These are phyloP conservation scores for Pleurotus djamor DNA, from an alignment of 768 basidiomycete genomes.

Conservation along the genomic window DNA sequence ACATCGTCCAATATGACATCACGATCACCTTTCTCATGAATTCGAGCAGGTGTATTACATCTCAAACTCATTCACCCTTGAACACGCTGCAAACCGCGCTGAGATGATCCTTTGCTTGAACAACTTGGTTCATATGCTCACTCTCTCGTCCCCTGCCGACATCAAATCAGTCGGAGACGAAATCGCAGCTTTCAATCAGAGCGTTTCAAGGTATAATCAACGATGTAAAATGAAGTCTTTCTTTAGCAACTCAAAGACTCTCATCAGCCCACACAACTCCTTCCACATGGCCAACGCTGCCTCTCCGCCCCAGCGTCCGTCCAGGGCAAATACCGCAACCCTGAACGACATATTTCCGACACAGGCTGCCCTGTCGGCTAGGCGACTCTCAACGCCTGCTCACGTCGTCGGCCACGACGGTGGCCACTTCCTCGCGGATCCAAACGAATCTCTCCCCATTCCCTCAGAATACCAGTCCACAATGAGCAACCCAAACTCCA, in stretches of 20 bases:
- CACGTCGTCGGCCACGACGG: constrained; percentile 26
- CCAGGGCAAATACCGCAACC: constrained; percentile 81
- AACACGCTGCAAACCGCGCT: too few species aligned
- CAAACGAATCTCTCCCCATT: constrained; percentile 35
- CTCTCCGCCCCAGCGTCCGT: constrained; percentile 74
- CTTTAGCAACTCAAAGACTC: constrained; percentile 15
- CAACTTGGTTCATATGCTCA: too few species aligned
- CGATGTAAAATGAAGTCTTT: too few species aligned
- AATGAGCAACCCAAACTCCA: constrained; percentile 16
- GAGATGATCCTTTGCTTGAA: too few species aligned
- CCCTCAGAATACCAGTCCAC: constrained; percentile 25
- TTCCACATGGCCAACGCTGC: constrained; percentile 34
- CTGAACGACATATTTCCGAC: constrained; percentile 70
- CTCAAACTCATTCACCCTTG: too few species aligned
- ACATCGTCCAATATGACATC: too few species aligned
- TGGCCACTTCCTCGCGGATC: constrained; percentile 44
- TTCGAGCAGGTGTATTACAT: too few species aligned
- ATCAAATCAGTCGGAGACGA: too few species aligned
- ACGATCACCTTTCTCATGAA: too few species aligned
- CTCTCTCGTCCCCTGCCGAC: too few species aligned
- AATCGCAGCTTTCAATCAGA: too few species aligned
- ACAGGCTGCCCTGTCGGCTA: constrained; percentile 36
- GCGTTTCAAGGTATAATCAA: too few species aligned
- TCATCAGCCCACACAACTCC: constrained; percentile 24
- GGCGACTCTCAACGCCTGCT: constrained; percentile 52